A percentile compares a stretch with the other conserved stretches of the same genome.
phyloP scores from a whole-genome alignment of 176 grass and related monocot species.

The Elymus sibiricus region DNA sequence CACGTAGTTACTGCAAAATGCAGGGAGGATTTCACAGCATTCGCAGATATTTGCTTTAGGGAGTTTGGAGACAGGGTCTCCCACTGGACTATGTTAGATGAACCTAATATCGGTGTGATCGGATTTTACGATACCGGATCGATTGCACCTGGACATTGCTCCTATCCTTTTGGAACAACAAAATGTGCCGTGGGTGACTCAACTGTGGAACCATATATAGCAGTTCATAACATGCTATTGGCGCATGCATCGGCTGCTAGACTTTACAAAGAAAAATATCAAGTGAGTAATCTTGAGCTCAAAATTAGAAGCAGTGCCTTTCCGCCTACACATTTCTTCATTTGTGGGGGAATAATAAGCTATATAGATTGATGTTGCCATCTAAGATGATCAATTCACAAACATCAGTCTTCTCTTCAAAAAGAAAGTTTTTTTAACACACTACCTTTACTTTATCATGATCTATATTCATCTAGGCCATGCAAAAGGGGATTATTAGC shows the following conservation, averaged over 20 bases:
- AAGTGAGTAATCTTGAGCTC: conserved; percentile 16
- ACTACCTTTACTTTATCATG: not conserved
- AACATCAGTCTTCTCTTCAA: not conserved
- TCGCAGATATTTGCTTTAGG: conserved; percentile 47
- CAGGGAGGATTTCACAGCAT: conserved; percentile 52
- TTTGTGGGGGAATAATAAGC: not conserved
- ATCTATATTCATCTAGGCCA: not conserved
- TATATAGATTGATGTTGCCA: not conserved
- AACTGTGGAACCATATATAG: conserved; percentile 52
- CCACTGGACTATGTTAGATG: conserved; percentile 34
- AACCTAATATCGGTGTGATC: not conserved
- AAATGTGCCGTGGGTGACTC: conserved; percentile 49
- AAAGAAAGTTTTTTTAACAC: not conserved
- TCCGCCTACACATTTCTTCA: not conserved
- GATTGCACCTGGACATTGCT: conserved; percentile 44
- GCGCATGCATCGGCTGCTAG: conserved; percentile 40
- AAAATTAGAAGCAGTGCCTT: not conserved
- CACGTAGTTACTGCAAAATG: not conserved
- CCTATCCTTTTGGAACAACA: conserved; percentile 45
- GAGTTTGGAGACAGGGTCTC: conserved; percentile 46
- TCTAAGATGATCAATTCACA: not conserved
- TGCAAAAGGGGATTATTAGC: conserved; percentile 46
- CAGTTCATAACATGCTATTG: conserved; percentile 46
- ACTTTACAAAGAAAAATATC: conserved; percentile 44
- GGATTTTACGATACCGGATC: conserved; percentile 13